Evolutionary conservation across 2,329 filamentous ascomycete species (phyloP), one percentile per base, ranked within the genome.

Genomic region (Sporothrix inflata): DNA sequence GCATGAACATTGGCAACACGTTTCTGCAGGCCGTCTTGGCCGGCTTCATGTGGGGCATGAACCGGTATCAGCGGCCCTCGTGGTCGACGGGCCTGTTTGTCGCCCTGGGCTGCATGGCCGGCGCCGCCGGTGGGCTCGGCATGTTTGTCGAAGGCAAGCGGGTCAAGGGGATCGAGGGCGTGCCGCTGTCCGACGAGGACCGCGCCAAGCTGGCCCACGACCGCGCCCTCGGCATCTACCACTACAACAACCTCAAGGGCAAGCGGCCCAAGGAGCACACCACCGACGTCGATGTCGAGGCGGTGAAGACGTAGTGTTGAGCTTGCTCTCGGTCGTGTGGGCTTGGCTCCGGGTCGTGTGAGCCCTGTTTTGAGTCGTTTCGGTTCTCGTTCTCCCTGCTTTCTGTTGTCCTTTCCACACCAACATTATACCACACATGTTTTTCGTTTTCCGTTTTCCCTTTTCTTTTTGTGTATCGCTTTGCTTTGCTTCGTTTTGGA

Each of bases 81-180:
- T 97, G 93, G 93, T 87, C 90, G 12, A 94, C 92, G 0, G 94
- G 93, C 1, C 81, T 94, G 0, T 93, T 96, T 78, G 91, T 97
- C 21, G 91, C 88, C 2, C 78, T 95, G 6, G 93, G 89, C 2
- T 94, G 90, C 77, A 84, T 90, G 24, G 89, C 91, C 5, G 91
- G 91, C 8, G 91, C 86, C 19, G 78, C 88, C 27, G 93, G 89
- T 19, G 93, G 93, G 2, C 81, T 91, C 45, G 86, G 93, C 78
- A 90, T 90, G 81, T 93, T 90, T 74, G 76, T 88, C 27, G 92
- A 96, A 79, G 92, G 91, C 8, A 92, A 90, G 78, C 85, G 85
- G 66, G 88, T 94, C 40, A 94, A 94, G 83, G 82, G 84, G 38
- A 85, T 93, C 55, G 92, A 94, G 79, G 92, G 92, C 0, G 89